Evolutionary conservation across 768 basidiomycete genomes (phyloP).

Genomic region (Steccherinum ochraceum): DNA sequence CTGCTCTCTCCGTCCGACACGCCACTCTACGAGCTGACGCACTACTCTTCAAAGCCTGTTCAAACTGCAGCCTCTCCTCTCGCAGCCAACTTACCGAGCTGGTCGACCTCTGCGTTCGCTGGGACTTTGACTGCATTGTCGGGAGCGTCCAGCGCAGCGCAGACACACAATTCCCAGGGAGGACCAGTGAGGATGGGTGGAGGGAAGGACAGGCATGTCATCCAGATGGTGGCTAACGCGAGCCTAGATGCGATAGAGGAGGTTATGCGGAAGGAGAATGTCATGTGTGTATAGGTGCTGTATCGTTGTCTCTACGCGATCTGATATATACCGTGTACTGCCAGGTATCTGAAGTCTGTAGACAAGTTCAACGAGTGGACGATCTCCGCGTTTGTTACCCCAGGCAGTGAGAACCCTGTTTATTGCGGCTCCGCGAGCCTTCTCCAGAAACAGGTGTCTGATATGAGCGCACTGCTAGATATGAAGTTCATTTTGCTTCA

Average conservation of each 20-base stretch:
- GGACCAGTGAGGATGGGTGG: conserved; percentile 66
- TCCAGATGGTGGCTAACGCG: conserved; percentile 98
- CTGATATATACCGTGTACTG: background rate
- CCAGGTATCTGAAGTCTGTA: conserved; percentile 90
- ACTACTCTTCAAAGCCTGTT: conserved; percentile 72
- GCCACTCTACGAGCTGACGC: conserved; percentile 77
- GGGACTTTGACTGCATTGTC: conserved; percentile 84
- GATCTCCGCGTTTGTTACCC: conserved; percentile 92
- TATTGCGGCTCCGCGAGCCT: conserved; percentile 4
- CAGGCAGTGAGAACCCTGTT: conserved; percentile 76
- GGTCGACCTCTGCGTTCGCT: conserved; percentile 89
- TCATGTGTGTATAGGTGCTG: conserved; percentile 52
- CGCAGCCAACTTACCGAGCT: conserved; percentile 78
- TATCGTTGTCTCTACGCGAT: background rate
- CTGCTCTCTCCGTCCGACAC: conserved; percentile 82
- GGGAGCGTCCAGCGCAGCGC: conserved; percentile 72
- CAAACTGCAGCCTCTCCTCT: conserved; percentile 54
- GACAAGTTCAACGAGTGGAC: conserved; percentile 99
- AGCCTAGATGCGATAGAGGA: conserved; percentile 95
- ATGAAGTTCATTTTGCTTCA: conserved; percentile 94
- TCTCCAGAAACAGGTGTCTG: background rate
- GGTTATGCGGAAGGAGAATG: conserved; percentile 73
- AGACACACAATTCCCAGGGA: conserved; percentile 53
- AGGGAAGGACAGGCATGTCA: conserved; percentile 86
- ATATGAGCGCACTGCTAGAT: conserved; percentile 44